A percentile compares a stretch with the other conserved stretches of the same genome.
Evolutionary conservation across 2,329 filamentous ascomycete species (phyloP).

Genomic region (Aureobasidium sp.): DNA sequence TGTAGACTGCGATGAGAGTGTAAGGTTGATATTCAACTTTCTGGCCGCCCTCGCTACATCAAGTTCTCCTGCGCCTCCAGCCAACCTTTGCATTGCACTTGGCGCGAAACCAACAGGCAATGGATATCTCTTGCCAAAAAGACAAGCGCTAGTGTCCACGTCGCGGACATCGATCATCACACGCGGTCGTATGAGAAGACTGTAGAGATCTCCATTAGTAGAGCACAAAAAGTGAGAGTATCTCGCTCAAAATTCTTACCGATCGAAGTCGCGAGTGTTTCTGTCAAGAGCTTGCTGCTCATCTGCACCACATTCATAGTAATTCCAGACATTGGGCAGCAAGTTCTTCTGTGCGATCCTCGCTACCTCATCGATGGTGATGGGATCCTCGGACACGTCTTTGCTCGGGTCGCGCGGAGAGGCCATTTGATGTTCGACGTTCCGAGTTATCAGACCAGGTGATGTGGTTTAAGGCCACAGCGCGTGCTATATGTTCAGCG

Average conservation of each 20-base stretch:
- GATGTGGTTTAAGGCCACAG: too few relatives aligned
- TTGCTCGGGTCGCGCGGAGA: too few relatives aligned
- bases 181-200: constrained; percentile 26
- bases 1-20: constrained; percentile 25
- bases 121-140: constrained; percentile 39
- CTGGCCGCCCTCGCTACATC: constrained; percentile 25
- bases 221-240: background rate
- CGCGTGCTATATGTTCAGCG: too few relatives aligned
- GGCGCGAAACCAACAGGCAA: constrained; percentile 29
- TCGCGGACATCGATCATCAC: constrained; percentile 34
- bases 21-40: constrained; percentile 23
- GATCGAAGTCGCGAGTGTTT: background rate
- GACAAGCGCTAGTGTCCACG: constrained; percentile 35
- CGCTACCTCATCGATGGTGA: constrained; percentile 13
- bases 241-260: background rate
- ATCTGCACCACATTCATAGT: constrained; percentile 14
- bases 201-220: too few relatives aligned
- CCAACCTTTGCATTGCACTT: constrained; percentile 27
- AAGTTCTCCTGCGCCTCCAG: constrained; percentile 25
- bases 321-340: constrained; percentile 13
- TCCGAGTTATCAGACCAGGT: too few relatives aligned
- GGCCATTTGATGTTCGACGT: too few relatives aligned
- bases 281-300: constrained; percentile 8
- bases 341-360: constrained; percentile 4
- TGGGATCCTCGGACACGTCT: too few relatives aligned